These are phyloP conservation scores for Anisodus tanguticus DNA, from an alignment of 257 asterid species.

Conservation along the genomic window DNA sequence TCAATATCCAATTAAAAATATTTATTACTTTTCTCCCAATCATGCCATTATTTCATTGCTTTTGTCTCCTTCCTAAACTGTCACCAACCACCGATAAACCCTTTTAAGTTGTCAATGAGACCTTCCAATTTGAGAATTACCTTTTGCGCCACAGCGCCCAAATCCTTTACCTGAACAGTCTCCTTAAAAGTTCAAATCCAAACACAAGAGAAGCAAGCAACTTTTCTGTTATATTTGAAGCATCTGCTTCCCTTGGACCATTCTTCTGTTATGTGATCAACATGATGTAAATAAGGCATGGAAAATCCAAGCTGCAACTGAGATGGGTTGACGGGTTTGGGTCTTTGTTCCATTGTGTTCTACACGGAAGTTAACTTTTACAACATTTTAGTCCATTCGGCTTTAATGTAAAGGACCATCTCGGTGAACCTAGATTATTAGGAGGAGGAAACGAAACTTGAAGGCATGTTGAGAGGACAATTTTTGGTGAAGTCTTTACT, in stretches of 20 bases:
- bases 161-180: not conserved
- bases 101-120: not conserved
- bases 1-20: not conserved
- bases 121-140: constrained; percentile 11
- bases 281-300: not conserved
- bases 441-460: constrained; percentile 1
- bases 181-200: constrained; percentile 13
- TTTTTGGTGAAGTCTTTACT: not conserved
- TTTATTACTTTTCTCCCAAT: constrained; percentile 19
- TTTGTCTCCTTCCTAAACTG: constrained; percentile 10
- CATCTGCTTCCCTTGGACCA: constrained; percentile 25
- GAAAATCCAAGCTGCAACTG: not conserved
- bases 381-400: constrained; percentile 8
- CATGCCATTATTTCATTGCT: not conserved
- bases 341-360: not conserved
- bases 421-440: constrained; percentile 18
- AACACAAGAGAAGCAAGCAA: not conserved
- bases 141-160: not conserved
- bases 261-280: constrained; percentile 11
- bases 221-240: constrained; percentile 6
- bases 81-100: not conserved
- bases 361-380: not conserved
- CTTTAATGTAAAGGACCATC: not conserved
- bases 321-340: not conserved
- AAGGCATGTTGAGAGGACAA: not conserved